Base-by-base conservation (phyloP, 2,329 filamentous ascomycete species). In the Trichoderma sp. region DNA sequence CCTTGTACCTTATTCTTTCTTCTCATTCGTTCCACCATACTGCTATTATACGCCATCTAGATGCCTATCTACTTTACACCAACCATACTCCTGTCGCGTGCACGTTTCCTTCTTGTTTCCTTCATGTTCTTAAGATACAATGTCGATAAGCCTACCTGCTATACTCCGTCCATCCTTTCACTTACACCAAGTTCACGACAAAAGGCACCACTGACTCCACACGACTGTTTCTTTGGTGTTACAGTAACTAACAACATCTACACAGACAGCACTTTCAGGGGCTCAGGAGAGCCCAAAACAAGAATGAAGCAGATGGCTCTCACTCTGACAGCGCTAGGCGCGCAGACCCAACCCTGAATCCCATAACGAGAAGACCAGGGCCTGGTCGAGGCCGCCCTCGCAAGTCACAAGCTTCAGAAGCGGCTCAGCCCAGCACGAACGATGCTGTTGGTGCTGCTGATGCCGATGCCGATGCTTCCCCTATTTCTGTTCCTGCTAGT, bases 201-300 rank as follows among this genome's bases (percentile, higher is more conserved):
- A n/a, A 33, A 5, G 10, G 29, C 33, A 53, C 31, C 52, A 56
- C 62, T 43, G n/a, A 56, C 43, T n/a, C 40, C 19, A 3, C 24
- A 16, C 29, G n/a, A 21, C 24, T 29, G 7, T 24, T 68, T 35
- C 29, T 37, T 31, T 43, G 27, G 33, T 21, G 4, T 40, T 5
- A n/a, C n/a, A 31, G 63, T 59, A 49, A 24, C 68, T 70, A 57
- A 70, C 68, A n/a, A 40, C n/a, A 29, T 35, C 33, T 35, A 7
- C 16, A 13, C 53, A 89, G 87, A 47, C 87, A 89, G 81, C 87
- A 89, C 74, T 89, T 89, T 69, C 87, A 89, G 74, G 86, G 86
- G 33, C 81, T 89, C 21, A 81, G 86, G 31, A 79, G 87, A 53
- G 82, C 85, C 27, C 85, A 87, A 73, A 83, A 85, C 72, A 88